Conservation (phyloP, 2,329 filamentous ascomycete species). For the Xylaria polymorpha region DNA sequence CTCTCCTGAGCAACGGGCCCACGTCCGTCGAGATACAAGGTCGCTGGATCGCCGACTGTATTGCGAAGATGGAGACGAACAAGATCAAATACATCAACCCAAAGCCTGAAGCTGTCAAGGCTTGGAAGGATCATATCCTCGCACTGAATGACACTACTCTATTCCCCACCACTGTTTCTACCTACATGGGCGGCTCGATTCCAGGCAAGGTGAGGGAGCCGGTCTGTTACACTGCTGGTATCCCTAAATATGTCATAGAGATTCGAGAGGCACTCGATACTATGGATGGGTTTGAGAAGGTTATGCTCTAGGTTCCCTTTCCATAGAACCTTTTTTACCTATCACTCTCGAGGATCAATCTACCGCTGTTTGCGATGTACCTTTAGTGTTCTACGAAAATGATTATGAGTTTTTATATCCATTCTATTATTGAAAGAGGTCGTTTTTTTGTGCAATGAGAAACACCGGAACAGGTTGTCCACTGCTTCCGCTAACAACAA, state of each 20-base stretch:
- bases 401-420: not conserved
- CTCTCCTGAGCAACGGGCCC: conserved; percentile 67
- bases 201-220: conserved; percentile 61
- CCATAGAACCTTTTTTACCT: not conserved
- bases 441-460: not conserved
- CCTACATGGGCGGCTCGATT: conserved; percentile 61
- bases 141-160: conserved; percentile 59
- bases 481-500: no score
- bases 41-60: conserved; percentile 64
- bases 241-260: conserved; percentile 52
- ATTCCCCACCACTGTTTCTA: conserved; percentile 61
- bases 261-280: conserved; percentile 51
- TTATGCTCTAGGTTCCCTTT: conserved; percentile 11
- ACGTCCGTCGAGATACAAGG: conserved; percentile 66
- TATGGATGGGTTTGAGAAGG: conserved; percentile 51
- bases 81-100: conserved; percentile 64
- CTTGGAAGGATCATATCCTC: conserved; percentile 63
- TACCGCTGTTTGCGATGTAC: not conserved
- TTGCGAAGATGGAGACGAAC: conserved; percentile 60
- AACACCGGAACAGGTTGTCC: no score
- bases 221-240: conserved; percentile 59
- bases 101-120: conserved; percentile 56
- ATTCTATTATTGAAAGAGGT: not conserved
- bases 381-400: not conserved
- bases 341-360: not conserved